These are phyloP conservation scores for Perkinsus chesapeaki DNA, from an alignment of 169 alveolate species.

Conservation along the genomic window DNA sequence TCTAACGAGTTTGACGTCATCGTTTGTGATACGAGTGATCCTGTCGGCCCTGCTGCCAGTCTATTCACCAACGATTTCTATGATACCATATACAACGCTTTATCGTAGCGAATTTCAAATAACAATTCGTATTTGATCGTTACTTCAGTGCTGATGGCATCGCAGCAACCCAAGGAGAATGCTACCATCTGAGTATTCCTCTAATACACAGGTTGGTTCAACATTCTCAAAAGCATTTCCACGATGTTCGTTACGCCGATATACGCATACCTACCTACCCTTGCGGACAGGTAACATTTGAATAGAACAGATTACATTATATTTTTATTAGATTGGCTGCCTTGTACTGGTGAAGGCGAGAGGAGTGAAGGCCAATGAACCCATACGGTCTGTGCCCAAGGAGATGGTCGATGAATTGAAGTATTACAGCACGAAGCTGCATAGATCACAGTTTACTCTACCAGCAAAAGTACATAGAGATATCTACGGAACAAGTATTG, in stretches of 20 bases:
- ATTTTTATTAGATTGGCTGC: background rate
- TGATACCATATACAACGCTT: slow-evolving; percentile 29
- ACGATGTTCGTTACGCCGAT: slow-evolving; percentile 35
- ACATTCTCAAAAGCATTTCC: slow-evolving; percentile 23
- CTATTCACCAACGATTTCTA: slow-evolving; percentile 51
- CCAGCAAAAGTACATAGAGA: background rate
- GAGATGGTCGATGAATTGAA: background rate
- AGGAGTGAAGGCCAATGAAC: background rate
- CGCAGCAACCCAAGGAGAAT: slow-evolving; percentile 26
- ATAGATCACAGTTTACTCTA: background rate
- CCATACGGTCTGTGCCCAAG: background rate
- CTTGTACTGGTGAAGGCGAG: background rate
- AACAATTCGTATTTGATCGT: slow-evolving; percentile 14
- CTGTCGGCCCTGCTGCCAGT: slow-evolving; percentile 53
- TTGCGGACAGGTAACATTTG: slow-evolving; percentile 30
- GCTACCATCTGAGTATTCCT: slow-evolving; percentile 29
- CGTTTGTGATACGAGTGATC: slow-evolving; percentile 56
- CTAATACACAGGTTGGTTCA: slow-evolving; percentile 28
- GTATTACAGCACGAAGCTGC: background rate
- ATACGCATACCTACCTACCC: slow-evolving; percentile 34
- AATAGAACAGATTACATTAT: background rate
- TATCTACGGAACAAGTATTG: background rate
- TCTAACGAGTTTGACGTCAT: slow-evolving; percentile 49
- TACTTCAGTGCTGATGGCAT: background rate
- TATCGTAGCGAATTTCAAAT: slow-evolving; percentile 18